A percentile compares a stretch with the other conserved stretches of the same genome.
phyloP scores from a whole-genome alignment of 257 asterid genomes.

The Dorcoceras hygrometricum region DNA sequence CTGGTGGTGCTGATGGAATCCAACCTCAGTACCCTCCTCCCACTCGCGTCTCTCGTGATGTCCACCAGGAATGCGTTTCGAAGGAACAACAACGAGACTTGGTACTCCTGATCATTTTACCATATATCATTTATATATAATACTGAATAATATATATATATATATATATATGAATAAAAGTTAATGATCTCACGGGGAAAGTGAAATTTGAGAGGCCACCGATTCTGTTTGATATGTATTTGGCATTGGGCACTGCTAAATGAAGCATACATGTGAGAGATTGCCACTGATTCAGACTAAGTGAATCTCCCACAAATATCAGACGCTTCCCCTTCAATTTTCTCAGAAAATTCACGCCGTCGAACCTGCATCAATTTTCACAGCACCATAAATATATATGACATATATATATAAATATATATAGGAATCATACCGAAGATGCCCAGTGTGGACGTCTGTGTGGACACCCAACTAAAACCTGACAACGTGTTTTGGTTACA shows the following conservation, averaged over 20 bases:
- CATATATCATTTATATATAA: too few relatives aligned
- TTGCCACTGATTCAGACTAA: slow-evolving; percentile 62
- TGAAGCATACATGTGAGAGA: slow-evolving; percentile 73
- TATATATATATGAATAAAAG: background rate
- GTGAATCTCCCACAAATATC: slow-evolving; percentile 75
- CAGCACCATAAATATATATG: background rate
- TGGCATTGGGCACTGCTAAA: slow-evolving; percentile 37
- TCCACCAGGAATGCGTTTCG: slow-evolving; percentile 68
- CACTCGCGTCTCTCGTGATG: slow-evolving; percentile 23
- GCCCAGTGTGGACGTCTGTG: too few relatives aligned
- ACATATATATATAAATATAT: too few relatives aligned
- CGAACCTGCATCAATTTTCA: slow-evolving; percentile 38
- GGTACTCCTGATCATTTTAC: slow-evolving; percentile 33
- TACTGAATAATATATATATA: too few relatives aligned
- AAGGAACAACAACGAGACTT: slow-evolving; percentile 37
- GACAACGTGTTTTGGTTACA: too few relatives aligned
- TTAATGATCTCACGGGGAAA: slow-evolving; percentile 40
- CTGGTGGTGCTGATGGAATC: slow-evolving; percentile 29
- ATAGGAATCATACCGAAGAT: too few relatives aligned
- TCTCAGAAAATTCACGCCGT: slow-evolving; percentile 42
- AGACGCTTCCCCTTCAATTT: slow-evolving; percentile 44
- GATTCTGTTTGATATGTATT: slow-evolving; percentile 27
- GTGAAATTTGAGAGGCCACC: slow-evolving; percentile 40
- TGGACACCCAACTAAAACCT: too few relatives aligned
- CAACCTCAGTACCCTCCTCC: slow-evolving; percentile 36